Evolutionary conservation across 1,284 basidiomycete species (phyloP), one percentile per base, ranked within the genome.

Genomic region (Pseudozyma hubeiensis): DNA sequence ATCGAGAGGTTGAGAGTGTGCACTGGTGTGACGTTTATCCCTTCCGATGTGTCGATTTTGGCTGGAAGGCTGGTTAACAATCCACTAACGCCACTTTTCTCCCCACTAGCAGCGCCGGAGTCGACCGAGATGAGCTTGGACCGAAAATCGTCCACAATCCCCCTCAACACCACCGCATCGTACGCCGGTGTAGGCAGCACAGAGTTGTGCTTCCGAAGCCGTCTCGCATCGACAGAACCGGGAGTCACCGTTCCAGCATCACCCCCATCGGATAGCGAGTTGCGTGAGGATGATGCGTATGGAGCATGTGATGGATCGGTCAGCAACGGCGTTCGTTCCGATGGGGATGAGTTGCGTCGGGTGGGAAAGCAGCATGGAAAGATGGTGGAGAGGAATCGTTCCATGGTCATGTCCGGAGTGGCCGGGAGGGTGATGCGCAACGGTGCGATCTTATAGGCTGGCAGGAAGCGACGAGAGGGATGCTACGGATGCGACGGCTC

Each of bases 351-450:
- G 7, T 30, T 45, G 0, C 64, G 40, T 16, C 40, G 70, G 19
- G 19, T 9, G 9, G 56, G 30, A 30, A 73, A 64, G 47, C 70
- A 73, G 53, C 70, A 73, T 7, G 60, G 53, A 24, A 73, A 67
- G 29, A 73, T 31, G 30, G 29, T 54, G 50, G 53, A 53, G 4
- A 73, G 61, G 17, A 73, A 19, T 7, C 39, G 49, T 37, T 73
- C 60, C 64, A 73, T 73, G 24, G 24, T 24, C 13, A 50, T 29
- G 46, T 37, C 35, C 35, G 35, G 35, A 37, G 35, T 8, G 14
- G 35, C 35, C 14, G 35, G 2, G 35, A 4, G 24, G 24, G 24
- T 24, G 24, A 24, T 24, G 24, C 24, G 24, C 24, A 24, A 24
- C 24, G 24, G 24, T 24, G 24, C 24, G 24, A 24, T 24, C 24